Evolutionary conservation across 2,329 filamentous ascomycete genomes (phyloP), one percentile per base, ranked within the genome.

Genomic region (Davidsoniella eucalypti): DNA sequence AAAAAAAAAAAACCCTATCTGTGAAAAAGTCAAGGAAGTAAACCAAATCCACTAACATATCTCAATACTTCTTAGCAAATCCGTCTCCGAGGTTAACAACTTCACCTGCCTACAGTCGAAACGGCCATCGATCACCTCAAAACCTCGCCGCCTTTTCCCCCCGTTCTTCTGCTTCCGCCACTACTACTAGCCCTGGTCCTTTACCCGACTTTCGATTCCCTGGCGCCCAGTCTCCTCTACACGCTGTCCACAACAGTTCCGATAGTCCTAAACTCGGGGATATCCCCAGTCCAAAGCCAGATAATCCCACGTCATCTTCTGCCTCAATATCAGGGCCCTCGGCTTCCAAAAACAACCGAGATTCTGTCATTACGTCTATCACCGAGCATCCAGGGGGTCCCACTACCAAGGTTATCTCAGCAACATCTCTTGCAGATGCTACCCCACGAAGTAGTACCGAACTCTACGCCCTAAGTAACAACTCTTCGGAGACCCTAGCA

Each of bases 401-500:
- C 1, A 71, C 78, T 16, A 75, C 81, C 4, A 71, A 82, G 47
- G 78, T 94, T 47, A 70, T 94, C 49, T 86, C 87, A 2, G 81
- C 83, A 29, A 81, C 82, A 14, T 51, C 52, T 4, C 41, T 54
- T 33, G 48, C 48, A 9, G 52, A 51, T 16, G 81, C 77, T 4
- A 96, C 90, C 25, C 87, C 87, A 21, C 74, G 92, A 58, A 94
- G 86, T 56, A 98, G 92, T 61, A 84, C 84, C 49, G 92, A 98
- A 60, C 93, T 96, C 59, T 96, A 94, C 63, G 88, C 88, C 1
- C 68, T 90, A 62, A 95, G 90, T 67, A 95, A 96, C 61, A 83
- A 94, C 60, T 96, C 92, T 5, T 86, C 84, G 14, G 92, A 98
- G 63, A 98, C 92, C 2, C 63, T 96, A 44, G 82, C 82, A 9